A percentile compares a stretch with the other conserved stretches of the same genome.
These are phyloP conservation scores for Setomelanomma holmii DNA, from an alignment of 2,329 filamentous ascomycete genomes.

Conservation along the genomic window DNA sequence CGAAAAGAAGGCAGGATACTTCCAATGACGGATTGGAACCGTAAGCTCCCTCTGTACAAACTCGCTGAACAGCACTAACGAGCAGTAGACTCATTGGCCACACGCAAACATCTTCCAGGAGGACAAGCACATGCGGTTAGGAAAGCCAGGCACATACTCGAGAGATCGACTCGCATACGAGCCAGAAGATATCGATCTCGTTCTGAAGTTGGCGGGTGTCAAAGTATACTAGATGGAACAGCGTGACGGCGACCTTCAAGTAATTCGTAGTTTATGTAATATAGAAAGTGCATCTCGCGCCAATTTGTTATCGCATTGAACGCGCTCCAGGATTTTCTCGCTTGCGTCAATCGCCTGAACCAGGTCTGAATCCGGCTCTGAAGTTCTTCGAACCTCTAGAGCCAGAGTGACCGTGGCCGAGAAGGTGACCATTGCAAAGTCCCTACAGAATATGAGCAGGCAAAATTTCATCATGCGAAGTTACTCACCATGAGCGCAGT, in stretches of 20 bases:
- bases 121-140: constrained; percentile 10
- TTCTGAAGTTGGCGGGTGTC: constrained; percentile 12
- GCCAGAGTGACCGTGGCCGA: constrained; percentile 16
- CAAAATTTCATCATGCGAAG: not conserved
- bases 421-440: constrained; percentile 15
- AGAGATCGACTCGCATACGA: constrained; percentile 8
- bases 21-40: constrained; percentile 13
- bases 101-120: constrained; percentile 17
- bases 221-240: constrained; percentile 3
- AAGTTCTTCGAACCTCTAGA: constrained; percentile 6
- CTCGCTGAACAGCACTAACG: not conserved
- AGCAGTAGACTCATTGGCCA: constrained; percentile 14
- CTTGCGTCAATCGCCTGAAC: constrained; percentile 4
- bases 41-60: constrained; percentile 1
- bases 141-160: constrained; percentile 9
- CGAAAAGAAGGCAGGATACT: constrained; percentile 18
- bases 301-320: constrained; percentile 15
- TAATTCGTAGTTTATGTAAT: constrained; percentile 6
- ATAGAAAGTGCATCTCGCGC: constrained; percentile 12
- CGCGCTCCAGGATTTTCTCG: constrained; percentile 5
- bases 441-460: constrained; percentile 3
- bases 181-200: constrained; percentile 11
- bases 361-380: not conserved
- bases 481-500: constrained; percentile 1
- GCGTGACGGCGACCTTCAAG: not conserved